phyloP scores from a whole-genome alignment of 2,329 filamentous ascomycete species.

The Alternaria sp. region DNA sequence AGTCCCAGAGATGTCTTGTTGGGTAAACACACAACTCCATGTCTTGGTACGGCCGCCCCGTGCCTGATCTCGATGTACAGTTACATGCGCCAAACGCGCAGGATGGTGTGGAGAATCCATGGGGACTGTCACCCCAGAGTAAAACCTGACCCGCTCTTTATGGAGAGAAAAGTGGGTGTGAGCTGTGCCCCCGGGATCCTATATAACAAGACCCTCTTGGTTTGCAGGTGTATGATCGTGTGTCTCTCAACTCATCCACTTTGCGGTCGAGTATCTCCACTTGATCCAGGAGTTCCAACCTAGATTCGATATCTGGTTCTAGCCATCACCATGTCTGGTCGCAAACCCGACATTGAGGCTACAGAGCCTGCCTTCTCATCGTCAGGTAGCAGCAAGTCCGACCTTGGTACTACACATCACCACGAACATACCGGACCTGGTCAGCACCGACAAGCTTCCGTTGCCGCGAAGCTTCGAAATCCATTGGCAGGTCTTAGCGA shows the following conservation, averaged over 20 bases:
- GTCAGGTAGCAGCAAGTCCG: slow-evolving; percentile 35
- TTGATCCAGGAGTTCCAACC: not conserved
- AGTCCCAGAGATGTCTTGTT: slow-evolving; percentile 23
- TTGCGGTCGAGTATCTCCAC: slow-evolving; percentile 8
- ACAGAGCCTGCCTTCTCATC: slow-evolving; percentile 35
- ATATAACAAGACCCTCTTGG: slow-evolving; percentile 22
- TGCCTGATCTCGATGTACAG: slow-evolving; percentile 23
- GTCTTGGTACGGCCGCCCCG: slow-evolving; percentile 26
- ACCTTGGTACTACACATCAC: slow-evolving; percentile 29
- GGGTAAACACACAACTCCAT: slow-evolving; percentile 6
- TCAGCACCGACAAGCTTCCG: slow-evolving; percentile 30
- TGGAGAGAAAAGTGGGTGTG: slow-evolving; percentile 18
- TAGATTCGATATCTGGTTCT: slow-evolving; percentile 1
- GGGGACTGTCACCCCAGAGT: slow-evolving; percentile 19
- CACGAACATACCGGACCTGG: slow-evolving; percentile 29
- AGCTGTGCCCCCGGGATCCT: slow-evolving; percentile 14
- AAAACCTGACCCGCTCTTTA: slow-evolving; percentile 16
- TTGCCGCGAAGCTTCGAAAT: slow-evolving; percentile 58
- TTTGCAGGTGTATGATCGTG: slow-evolving; percentile 2
- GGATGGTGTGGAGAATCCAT: slow-evolving; percentile 24
- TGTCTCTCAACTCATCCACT: slow-evolving; percentile 12
- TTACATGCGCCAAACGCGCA: slow-evolving; percentile 39
- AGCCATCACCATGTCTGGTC: slow-evolving; percentile 30
- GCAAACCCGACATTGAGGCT: slow-evolving; percentile 39
- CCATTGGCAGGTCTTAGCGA: slow-evolving; percentile 64